Evolutionary conservation across 768 basidiomycete genomes (phyloP), one percentile per base, ranked within the genome.

Genomic region (Chalciporus sphaerocephalus): DNA sequence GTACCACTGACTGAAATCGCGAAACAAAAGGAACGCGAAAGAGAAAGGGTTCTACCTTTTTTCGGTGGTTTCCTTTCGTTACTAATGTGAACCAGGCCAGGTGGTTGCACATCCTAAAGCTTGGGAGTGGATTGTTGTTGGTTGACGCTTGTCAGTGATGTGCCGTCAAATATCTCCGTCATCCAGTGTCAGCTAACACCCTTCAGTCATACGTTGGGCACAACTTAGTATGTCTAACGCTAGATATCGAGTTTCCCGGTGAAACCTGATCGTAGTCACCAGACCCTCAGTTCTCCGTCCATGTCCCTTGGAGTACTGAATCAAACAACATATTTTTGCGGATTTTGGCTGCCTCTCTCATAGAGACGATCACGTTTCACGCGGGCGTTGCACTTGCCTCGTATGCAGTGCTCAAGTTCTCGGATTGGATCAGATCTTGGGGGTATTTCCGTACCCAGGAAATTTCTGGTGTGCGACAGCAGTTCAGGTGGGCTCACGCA

Each of bases 281-380:
- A 79, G 78, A 76, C 49, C 70, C 72, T 1, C 57, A 63, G 36
- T 58, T 70, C 38, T 63, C 66, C 2, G 48, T 59, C 13, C 64
- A 69, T 25, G 52, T 61, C n/a, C 70, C 71, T 21, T 85, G 81
- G 80, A 78, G 74, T 11, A 59, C 57, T 32, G 74, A 81, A 33
- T 78, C 76, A 0, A 62, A 75, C 6, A 54, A 57, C 10, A 63
- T 72, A 2, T 81, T 88, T 53, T 43, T 76, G 12, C 74, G 80
- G 20, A 79, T 83, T n/a, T 61, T 87, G 17, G 61, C 79, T 17
- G 87, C 84, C 3, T 87, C 84, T 53, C 57, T 75, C 35, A 74
- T 80, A 46, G 89, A 92, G 69, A 87, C 86, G 0, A 52, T 81
- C 11, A 78, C 85, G 11, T 92, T 92, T 54, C 89, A 92, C 57